Evolutionary conservation across 192 early-diverging fungal genomes (phyloP), one percentile per base, ranked within the genome.

Genomic region (Phycomyces nitens): DNA sequence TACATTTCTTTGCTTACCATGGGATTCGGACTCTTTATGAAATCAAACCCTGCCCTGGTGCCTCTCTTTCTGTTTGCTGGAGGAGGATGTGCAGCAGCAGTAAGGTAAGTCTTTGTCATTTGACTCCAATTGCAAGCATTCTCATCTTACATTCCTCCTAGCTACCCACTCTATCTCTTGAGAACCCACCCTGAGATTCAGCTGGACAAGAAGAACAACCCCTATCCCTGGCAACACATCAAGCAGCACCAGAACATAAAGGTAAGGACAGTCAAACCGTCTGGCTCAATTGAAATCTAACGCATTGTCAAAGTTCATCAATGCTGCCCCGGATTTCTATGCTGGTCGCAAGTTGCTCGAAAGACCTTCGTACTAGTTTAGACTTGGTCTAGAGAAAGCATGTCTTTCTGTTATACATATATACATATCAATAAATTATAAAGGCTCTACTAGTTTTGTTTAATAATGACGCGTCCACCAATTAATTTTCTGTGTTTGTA

Each of bases 51-150:
- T 27, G 68, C 68, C 42, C 23, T 70, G n/a, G 68, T 50, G 43
- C 68, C 68, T 53, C 68, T 70, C 39, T 70, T 70, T 42, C 29
- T 70, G 14, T 64, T 70, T 41, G 61, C 61, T 26, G 68, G 68
- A 23, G 56, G 34, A 34, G 68, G 68, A 5, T 70, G 68, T 27
- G 61, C 26, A 24, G 68, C 56, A 14, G 68, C 68, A 34, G 68
- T 70, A 15, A 29, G 18, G 68, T 70, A 64, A 64, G 60, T 38
- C 14, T 14, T 14, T n/a, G 12, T 47, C 44, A 47, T 47, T 14
- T 47, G 18, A 47, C n/a, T n/a, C n/a, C n/a, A n/a, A n/a, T n/a
- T n/a, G n/a, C n/a, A n/a, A n/a, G n/a, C n/a, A 18, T 47, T 18
- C 18, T n/a, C 12, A 47, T 26, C 24, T 22, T 57, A 57, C 29